phyloP scores from a whole-genome alignment of 139 green algal genomes.

The Chloropicon primus region DNA sequence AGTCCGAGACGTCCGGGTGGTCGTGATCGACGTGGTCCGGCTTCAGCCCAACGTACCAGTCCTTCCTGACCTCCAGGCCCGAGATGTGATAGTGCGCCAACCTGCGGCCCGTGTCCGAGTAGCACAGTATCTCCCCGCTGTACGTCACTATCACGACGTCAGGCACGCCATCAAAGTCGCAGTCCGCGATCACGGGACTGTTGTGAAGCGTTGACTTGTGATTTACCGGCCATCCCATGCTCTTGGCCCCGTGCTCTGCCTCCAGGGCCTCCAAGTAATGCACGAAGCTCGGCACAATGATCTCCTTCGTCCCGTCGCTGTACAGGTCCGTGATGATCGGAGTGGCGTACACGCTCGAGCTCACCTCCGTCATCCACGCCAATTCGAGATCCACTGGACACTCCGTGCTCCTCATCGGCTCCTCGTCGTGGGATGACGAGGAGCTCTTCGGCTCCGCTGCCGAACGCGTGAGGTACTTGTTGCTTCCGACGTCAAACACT shows the following conservation, averaged over 20 bases:
- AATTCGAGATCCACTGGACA: conserved; percentile 38
- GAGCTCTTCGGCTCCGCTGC: background rate
- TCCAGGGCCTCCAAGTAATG: conserved; percentile 86
- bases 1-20: conserved; percentile 55
- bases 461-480: background rate
- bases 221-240: conserved; percentile 58
- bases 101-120: conserved; percentile 27
- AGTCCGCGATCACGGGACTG: conserved; percentile 79
- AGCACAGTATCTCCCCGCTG: conserved; percentile 80
- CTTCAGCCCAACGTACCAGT: conserved; percentile 78
- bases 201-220: conserved; percentile 71
- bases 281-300: conserved; percentile 87
- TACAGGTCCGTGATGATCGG: conserved; percentile 79
- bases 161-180: conserved; percentile 61
- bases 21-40: conserved; percentile 75
- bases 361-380: conserved; percentile 75
- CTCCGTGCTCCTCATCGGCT: background rate
- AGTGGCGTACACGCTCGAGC: conserved; percentile 76
- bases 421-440: background rate
- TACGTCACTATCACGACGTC: conserved; percentile 85
- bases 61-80: conserved; percentile 32
- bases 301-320: conserved; percentile 70
- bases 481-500: background rate
- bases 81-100: conserved; percentile 1
- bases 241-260: conserved; percentile 55